These are phyloP conservation scores for Sarocladium brachiariae DNA, from an alignment of 2,329 filamentous ascomycete genomes.

Conservation along the genomic window DNA sequence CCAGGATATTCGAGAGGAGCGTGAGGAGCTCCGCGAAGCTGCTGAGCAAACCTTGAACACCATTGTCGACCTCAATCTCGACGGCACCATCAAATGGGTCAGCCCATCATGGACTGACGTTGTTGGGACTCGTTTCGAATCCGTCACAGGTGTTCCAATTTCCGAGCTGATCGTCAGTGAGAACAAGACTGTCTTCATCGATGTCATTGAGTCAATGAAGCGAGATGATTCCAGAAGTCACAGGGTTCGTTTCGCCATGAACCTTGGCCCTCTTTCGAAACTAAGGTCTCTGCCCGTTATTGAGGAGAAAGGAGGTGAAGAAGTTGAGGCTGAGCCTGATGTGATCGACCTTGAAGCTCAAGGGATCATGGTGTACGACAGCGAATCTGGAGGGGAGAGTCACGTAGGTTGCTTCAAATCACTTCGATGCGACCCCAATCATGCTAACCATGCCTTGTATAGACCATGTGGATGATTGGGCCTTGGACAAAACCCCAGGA, in stretches of 20 bases:
- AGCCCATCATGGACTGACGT: slow-evolving; percentile 95
- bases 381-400: slow-evolving; percentile 75
- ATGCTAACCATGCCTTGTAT: slow-evolving; percentile 12
- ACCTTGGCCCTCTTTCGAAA: slow-evolving; percentile 62
- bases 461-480: slow-evolving; percentile 99
- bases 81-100: slow-evolving; percentile 89
- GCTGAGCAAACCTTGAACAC: slow-evolving; percentile 95
- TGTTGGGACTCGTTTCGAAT: slow-evolving; percentile 69
- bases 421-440: background rate
- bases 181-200: slow-evolving; percentile 72
- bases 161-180: slow-evolving; percentile 72
- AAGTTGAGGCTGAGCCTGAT: slow-evolving; percentile 29
- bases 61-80: slow-evolving; percentile 87
- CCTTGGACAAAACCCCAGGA: slow-evolving; percentile 83
- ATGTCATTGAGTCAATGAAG: slow-evolving; percentile 82
- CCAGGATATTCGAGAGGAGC: slow-evolving; percentile 85
- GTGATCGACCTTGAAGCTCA: slow-evolving; percentile 83
- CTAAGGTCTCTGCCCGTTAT: slow-evolving; percentile 39
- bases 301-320: slow-evolving; percentile 31
- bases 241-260: slow-evolving; percentile 73
- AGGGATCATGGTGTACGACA: slow-evolving; percentile 96
- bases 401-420: slow-evolving; percentile 56
- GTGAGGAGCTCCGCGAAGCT: slow-evolving; percentile 88
- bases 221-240: slow-evolving; percentile 90
- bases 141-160: slow-evolving; percentile 70